These are phyloP conservation scores for Dimocarpus longan DNA, from an alignment of 345 rosid genomes.

Conservation along the genomic window DNA sequence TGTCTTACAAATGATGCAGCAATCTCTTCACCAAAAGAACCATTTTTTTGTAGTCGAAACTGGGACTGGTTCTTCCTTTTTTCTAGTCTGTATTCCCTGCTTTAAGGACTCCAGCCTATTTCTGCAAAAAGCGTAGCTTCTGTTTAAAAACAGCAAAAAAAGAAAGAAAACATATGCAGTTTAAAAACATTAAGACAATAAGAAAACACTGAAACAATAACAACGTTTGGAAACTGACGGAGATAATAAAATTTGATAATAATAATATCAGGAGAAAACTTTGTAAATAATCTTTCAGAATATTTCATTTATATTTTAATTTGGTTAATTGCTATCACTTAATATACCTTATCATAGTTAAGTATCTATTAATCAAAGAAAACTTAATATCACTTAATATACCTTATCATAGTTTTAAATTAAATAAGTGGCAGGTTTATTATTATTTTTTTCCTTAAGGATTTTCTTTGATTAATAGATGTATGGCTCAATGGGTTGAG, in stretches of 20 bases:
- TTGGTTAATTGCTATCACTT: no score
- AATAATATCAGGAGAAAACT: background rate
- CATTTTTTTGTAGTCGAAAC: slow-evolving; percentile 48
- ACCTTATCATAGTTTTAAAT: no score
- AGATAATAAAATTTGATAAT: background rate
- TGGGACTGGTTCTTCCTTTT: slow-evolving; percentile 42
- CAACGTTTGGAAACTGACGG: background rate
- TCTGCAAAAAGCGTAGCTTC: slow-evolving; percentile 38
- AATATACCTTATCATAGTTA: no score
- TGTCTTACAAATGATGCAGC: slow-evolving; percentile 6
- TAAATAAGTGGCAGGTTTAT: background rate
- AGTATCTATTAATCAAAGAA: no score
- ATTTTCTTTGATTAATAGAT: background rate
- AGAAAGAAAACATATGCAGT: background rate
- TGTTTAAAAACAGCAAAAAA: background rate
- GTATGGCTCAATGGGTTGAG: background rate
- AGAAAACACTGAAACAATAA: background rate
- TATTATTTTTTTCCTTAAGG: background rate
- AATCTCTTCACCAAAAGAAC: slow-evolving; percentile 64
- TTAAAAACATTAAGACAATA: no score
- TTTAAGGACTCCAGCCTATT: slow-evolving; percentile 66
- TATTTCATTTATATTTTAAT: no score
- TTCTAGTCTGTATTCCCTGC: slow-evolving; percentile 66
- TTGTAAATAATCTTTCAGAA: background rate
- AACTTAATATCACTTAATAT: no score